Evolutionary conservation across 2,329 filamentous ascomycete species (phyloP).

Genomic region (Helminthosporium solani): DNA sequence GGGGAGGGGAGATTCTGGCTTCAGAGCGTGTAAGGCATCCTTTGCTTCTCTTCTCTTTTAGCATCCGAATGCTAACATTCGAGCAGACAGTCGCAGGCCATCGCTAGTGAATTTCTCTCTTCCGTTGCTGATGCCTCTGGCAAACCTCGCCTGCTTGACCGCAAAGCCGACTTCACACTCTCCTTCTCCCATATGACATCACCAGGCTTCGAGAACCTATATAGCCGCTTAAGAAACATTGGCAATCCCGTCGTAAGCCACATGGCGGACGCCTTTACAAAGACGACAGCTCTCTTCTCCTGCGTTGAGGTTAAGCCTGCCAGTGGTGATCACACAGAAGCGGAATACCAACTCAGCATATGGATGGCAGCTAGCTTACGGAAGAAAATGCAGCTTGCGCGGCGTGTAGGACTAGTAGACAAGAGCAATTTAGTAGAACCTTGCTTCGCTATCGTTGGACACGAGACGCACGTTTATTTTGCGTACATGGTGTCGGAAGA

Average conservation of each 20-base stretch:
- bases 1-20: slow-evolving; percentile 12
- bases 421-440: slow-evolving; percentile 16
- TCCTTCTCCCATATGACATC: slow-evolving; percentile 19
- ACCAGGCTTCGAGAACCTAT: slow-evolving; percentile 14
- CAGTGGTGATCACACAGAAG: slow-evolving; percentile 17
- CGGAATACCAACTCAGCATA: slow-evolving; percentile 22
- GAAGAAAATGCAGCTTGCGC: slow-evolving; percentile 21
- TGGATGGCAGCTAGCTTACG: slow-evolving; percentile 22
- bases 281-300: slow-evolving; percentile 20
- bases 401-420: slow-evolving; percentile 13
- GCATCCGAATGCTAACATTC: slow-evolving; percentile 5
- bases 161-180: slow-evolving; percentile 21
- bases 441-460: slow-evolving; percentile 16
- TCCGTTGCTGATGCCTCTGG: slow-evolving; percentile 9
- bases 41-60: slow-evolving; percentile 6
- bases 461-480: slow-evolving; percentile 16
- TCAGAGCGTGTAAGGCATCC: slow-evolving; percentile 13
- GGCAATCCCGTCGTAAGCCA: slow-evolving; percentile 15
- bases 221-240: slow-evolving; percentile 10
- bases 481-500: slow-evolving; percentile 14
- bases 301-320: slow-evolving; percentile 19
- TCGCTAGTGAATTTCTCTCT: slow-evolving; percentile 17
- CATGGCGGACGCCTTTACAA: slow-evolving; percentile 17
- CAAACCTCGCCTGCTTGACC: slow-evolving; percentile 15
- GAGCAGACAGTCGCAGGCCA: slow-evolving; percentile 15